phyloP scores from a whole-genome alignment of 352 stramenopile species.

The Globisporangium recalcitrans region DNA sequence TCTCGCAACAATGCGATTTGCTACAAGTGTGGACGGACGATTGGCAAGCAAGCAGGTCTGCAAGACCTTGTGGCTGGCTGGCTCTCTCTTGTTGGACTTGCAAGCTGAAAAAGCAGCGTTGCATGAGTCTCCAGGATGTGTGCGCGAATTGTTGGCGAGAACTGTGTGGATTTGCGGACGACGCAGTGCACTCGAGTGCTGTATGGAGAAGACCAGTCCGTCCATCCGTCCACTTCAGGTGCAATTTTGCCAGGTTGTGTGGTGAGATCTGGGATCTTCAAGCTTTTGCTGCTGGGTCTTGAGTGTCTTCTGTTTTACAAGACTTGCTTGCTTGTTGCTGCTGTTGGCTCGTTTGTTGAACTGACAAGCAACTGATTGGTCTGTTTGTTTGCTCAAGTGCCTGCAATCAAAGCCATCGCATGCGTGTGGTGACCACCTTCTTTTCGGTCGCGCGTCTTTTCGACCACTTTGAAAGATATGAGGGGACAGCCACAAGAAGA shows the following conservation, averaged over 20 bases:
- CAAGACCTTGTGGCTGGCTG: not conserved
- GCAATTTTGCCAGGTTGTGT: not conserved
- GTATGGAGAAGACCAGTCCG: not conserved
- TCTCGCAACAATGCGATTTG: not conserved
- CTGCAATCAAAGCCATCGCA: not conserved
- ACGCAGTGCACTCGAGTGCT: not conserved
- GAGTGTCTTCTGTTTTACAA: no score
- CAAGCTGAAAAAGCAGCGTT: not conserved
- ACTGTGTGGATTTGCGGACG: not conserved
- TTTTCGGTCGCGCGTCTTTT: not conserved
- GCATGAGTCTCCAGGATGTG: not conserved
- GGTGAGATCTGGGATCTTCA: not conserved
- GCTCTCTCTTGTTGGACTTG: not conserved
- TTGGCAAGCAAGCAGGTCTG: not conserved
- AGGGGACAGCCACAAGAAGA: not conserved
- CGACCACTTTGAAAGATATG: not conserved
- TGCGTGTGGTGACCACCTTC: not conserved
- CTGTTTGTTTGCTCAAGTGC: not conserved
- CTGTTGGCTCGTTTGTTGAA: not conserved
- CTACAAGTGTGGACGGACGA: not conserved
- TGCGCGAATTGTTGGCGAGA: not conserved
- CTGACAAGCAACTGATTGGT: not conserved
- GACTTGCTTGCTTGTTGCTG: not conserved
- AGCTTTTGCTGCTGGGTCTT: not conserved
- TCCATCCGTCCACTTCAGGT: constrained; percentile 1